A percentile compares a stretch with the other conserved stretches of the same genome.
These are phyloP conservation scores for Alternaria sp. DNA, from an alignment of 2,329 filamentous ascomycete species.

Conservation along the genomic window DNA sequence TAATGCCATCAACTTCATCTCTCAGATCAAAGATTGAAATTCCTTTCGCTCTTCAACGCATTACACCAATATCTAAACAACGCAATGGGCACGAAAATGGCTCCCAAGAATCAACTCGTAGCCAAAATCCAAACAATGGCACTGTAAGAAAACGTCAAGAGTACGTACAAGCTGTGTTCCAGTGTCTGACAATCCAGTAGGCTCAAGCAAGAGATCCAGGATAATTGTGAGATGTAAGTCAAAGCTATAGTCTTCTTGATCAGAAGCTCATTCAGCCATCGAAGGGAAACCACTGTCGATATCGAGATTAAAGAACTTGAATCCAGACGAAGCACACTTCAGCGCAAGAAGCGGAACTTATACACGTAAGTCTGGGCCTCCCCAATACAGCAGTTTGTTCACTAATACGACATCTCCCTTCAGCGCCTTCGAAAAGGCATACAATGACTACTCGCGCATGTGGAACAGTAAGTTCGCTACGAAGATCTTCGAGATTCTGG, in stretches of 20 bases:
- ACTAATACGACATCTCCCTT: neutral
- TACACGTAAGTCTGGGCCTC: neutral
- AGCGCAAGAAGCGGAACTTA: neutral
- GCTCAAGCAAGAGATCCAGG: neutral
- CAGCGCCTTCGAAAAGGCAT: neutral
- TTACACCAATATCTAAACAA: neutral
- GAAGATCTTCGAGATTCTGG: neutral
- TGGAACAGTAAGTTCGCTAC: neutral
- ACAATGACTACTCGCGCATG: neutral
- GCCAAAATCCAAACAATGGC: neutral
- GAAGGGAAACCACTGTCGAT: too few species aligned
- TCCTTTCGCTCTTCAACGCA: neutral
- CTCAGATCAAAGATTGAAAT: accelerated
- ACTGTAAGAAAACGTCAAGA: neutral
- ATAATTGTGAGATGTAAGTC: neutral
- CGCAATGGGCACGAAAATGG: neutral
- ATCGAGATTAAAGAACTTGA: neutral
- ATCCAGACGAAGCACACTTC: neutral
- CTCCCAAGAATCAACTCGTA: neutral
- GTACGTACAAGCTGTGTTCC: neutral
- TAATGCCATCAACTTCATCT: neutral
- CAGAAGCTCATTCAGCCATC: too few species aligned
- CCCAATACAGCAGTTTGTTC: too few species aligned
- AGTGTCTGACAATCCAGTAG: neutral
- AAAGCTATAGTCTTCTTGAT: too few species aligned